These are phyloP conservation scores for Golovinomyces cichoracearum DNA, from an alignment of 2,329 filamentous ascomycete species.

Conservation along the genomic window DNA sequence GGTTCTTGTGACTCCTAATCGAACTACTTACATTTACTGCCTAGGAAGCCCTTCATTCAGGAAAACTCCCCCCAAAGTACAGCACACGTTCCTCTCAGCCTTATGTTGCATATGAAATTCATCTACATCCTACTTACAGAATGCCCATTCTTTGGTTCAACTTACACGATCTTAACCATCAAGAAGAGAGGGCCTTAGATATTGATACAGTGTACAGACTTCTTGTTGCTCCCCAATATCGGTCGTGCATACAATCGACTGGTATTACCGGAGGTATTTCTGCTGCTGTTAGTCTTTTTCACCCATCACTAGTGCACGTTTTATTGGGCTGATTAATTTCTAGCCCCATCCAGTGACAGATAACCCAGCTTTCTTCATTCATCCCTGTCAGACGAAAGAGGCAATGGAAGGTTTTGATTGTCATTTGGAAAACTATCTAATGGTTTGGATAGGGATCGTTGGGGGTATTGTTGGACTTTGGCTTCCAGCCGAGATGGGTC, in stretches of 20 bases:
- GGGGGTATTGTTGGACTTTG: slow-evolving; percentile 56
- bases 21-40: background rate
- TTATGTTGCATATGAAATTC: slow-evolving; percentile 37
- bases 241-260: slow-evolving; percentile 29
- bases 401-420: slow-evolving; percentile 42
- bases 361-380: slow-evolving; percentile 63
- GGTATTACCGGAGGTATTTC: slow-evolving; percentile 50
- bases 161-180: slow-evolving; percentile 29
- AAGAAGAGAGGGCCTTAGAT: slow-evolving; percentile 27
- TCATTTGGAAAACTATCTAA: slow-evolving; percentile 43
- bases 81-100: slow-evolving; percentile 17
- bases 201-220: slow-evolving; percentile 45
- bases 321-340: background rate
- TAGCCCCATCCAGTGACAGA: slow-evolving; percentile 48
- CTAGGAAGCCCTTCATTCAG: slow-evolving; percentile 9
- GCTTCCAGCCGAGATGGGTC: slow-evolving; percentile 43
- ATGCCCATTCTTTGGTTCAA: slow-evolving; percentile 55
- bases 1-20: too few relatives aligned
- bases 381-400: slow-evolving; percentile 71
- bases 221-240: slow-evolving; percentile 42
- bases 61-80: slow-evolving; percentile 6
- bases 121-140: slow-evolving; percentile 48
- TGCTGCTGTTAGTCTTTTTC: slow-evolving; percentile 41
- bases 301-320: too few relatives aligned
- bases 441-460: slow-evolving; percentile 71